phyloP scores from a whole-genome alignment of 768 basidiomycete genomes.

The Psilocybe azurescens region DNA sequence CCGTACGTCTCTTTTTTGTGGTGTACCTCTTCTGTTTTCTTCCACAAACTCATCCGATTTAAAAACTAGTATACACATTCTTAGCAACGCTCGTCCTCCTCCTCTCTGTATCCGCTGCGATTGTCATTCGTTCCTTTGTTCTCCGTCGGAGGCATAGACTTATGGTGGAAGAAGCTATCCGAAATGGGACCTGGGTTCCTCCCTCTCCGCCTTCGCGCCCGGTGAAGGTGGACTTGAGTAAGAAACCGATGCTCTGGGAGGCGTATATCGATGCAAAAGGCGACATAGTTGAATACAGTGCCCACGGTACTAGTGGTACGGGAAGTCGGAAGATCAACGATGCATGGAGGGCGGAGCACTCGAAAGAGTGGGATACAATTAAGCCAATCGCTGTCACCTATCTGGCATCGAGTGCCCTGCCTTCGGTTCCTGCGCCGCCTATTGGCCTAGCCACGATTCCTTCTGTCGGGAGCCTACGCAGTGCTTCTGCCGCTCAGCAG shows the following conservation, averaged over 20 bases:
- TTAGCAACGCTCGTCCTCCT: conserved; percentile 73
- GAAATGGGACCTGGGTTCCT: conserved; percentile 65
- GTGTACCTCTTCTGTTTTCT: not conserved
- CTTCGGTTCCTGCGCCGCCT: not conserved
- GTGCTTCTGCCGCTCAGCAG: not conserved
- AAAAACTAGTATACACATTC: conserved; percentile 48
- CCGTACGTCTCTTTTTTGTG: conserved; percentile 28
- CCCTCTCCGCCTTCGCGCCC: conserved; percentile 32
- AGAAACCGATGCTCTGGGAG: conserved; percentile 56
- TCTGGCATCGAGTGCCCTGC: conserved; percentile 14
- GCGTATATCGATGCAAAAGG: conserved; percentile 40
- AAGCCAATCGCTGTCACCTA: conserved; percentile 38
- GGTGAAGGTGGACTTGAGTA: conserved; percentile 42
- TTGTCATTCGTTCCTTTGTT: conserved; percentile 67
- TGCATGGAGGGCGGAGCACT: conserved; percentile 20
- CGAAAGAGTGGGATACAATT: conserved; percentile 38
- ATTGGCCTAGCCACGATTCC: conserved; percentile 9
- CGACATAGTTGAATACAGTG: conserved; percentile 2
- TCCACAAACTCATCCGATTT: not conserved
- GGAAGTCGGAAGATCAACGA: conserved; percentile 18
- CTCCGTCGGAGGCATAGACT: conserved; percentile 66
- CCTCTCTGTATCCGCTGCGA: conserved; percentile 68
- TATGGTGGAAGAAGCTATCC: conserved; percentile 66
- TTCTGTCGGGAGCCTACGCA: conserved; percentile 14
- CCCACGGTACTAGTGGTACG: conserved; percentile 1